Conservation (phyloP, 2,329 filamentous ascomycete species). For the Berkeleyomyces rouxiae region DNA sequence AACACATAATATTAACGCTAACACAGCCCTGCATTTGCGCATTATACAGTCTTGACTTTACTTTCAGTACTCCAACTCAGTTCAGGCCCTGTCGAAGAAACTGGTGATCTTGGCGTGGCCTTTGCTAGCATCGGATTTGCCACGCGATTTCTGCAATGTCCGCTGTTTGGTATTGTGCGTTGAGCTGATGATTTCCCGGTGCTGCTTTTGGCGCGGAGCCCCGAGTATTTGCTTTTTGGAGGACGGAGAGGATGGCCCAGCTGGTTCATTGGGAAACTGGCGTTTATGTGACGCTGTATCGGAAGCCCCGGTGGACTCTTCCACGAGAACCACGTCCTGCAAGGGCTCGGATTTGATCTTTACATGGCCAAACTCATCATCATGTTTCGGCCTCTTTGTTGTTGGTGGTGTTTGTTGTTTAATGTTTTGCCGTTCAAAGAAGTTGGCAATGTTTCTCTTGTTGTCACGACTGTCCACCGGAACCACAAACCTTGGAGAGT, state of each 20-base stretch:
- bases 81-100: conserved; percentile 7
- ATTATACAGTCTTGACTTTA: not conserved
- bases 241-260: not conserved
- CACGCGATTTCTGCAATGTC: not conserved
- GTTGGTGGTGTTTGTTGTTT: conserved; percentile 15
- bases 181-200: not conserved
- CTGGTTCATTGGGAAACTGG: not conserved
- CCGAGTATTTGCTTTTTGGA: not conserved
- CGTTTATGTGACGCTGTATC: not conserved
- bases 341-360: conserved; percentile 9
- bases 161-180: not conserved
- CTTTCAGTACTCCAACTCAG: not conserved
- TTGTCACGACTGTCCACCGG: conserved; percentile 75
- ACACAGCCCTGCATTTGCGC: not conserved
- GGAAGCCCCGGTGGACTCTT: not conserved
- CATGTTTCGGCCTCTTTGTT: not conserved
- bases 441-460: conserved; percentile 86
- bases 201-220: not conserved
- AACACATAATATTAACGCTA: not conserved
- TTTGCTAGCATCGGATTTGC: not conserved
- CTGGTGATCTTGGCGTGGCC: conserved; percentile 8
- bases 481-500: conserved; percentile 67
- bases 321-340: not conserved
- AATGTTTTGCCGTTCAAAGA: conserved; percentile 51
- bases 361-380: conserved; percentile 12